Evolutionary conservation across 148 eudicot genomes (phyloP).

Genomic region (Rhododendron kiyosumense): DNA sequence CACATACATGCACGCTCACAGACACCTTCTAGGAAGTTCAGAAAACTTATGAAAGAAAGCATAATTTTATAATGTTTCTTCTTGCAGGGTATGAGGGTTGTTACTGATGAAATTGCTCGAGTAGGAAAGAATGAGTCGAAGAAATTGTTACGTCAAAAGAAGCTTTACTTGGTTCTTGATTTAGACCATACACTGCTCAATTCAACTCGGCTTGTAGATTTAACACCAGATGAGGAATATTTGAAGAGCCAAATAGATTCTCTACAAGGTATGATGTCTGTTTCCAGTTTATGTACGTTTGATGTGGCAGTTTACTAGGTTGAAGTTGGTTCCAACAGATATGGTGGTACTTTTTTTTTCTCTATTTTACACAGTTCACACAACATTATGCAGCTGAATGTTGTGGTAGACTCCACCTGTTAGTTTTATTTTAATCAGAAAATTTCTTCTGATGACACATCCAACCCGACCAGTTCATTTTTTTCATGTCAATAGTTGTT

Average conservation of each 20-base stretch:
- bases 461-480: neutral
- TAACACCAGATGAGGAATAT: constrained; percentile 63
- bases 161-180: constrained; percentile 83
- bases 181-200: constrained; percentile 91
- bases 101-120: constrained; percentile 57
- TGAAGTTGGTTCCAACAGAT: neutral
- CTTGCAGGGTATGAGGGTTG: constrained; percentile 67
- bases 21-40: neutral
- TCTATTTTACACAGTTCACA: neutral
- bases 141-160: constrained; percentile 49
- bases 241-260: constrained; percentile 43
- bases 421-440: neutral
- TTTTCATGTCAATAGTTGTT: neutral
- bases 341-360: neutral
- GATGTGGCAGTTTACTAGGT: neutral
- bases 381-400: neutral
- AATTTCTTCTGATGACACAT: neutral
- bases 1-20: neutral
- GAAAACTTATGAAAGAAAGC: neutral
- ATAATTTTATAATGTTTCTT: neutral
- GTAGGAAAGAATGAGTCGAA: constrained; percentile 63
- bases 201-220: constrained; percentile 63
- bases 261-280: constrained; percentile 52
- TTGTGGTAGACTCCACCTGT: neutral
- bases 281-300: neutral